phyloP scores from a whole-genome alignment of 371 early-diverging fungal genomes.

The Batkoa obscura region DNA sequence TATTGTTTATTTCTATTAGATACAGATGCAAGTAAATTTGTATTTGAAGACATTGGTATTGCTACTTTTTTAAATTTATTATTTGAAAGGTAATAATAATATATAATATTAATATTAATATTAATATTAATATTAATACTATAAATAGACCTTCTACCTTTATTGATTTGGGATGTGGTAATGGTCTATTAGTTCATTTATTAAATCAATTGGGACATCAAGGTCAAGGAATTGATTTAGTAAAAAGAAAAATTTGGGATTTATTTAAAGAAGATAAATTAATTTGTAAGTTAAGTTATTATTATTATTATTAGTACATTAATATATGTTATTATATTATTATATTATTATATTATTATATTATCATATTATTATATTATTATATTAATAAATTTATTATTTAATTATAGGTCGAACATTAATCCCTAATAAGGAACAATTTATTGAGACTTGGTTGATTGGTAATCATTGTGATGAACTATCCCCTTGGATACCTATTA shows the following conservation, averaged over 20 bases:
- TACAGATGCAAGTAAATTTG: slow-evolving; percentile 67
- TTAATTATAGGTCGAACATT: too few species aligned
- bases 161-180: slow-evolving; percentile 86
- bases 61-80: slow-evolving; percentile 58
- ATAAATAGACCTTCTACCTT: slow-evolving; percentile 24
- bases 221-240: slow-evolving; percentile 67
- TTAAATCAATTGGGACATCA: slow-evolving; percentile 53
- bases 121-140: background rate
- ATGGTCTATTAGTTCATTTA: slow-evolving; percentile 64
- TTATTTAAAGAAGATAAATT: slow-evolving; percentile 11
- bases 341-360: too few species aligned
- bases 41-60: slow-evolving; percentile 72
- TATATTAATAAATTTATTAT: too few species aligned
- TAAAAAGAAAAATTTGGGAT: slow-evolving; percentile 59
- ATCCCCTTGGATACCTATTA: slow-evolving; percentile 71
- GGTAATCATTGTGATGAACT: slow-evolving; percentile 86
- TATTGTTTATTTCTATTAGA: background rate
- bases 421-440: slow-evolving; percentile 6
- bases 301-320: too few species aligned
- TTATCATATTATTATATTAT: too few species aligned
- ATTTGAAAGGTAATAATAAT: slow-evolving; percentile 33
- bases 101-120: slow-evolving; percentile 6
- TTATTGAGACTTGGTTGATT: slow-evolving; percentile 38
- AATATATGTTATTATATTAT: too few species aligned
- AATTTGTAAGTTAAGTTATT: background rate